A percentile compares a stretch with the other conserved stretches of the same genome.
Evolutionary conservation across 345 rosid species (phyloP).

Genomic region (Citrus maxima): DNA sequence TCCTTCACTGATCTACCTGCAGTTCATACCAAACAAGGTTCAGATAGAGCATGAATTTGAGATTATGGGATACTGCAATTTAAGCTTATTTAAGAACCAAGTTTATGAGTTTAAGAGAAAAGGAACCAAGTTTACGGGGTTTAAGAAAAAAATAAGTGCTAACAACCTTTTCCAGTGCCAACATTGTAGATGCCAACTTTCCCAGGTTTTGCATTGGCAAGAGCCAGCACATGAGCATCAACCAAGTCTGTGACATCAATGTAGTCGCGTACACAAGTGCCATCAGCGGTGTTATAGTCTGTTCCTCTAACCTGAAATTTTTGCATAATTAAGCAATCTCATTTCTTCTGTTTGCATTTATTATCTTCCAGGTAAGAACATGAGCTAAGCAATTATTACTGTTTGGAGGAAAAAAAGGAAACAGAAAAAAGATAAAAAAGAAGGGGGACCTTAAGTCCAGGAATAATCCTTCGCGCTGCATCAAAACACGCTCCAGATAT

Average conservation of each 20-base stretch:
- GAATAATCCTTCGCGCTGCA: conserved; percentile 61
- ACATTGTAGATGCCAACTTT: conserved; percentile 60
- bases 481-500: conserved; percentile 69
- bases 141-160: too few relatives aligned
- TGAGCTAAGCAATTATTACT: neutral
- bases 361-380: neutral
- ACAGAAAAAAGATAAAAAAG: neutral
- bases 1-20: conserved; percentile 65
- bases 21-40: conserved; percentile 2
- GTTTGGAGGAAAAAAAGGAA: neutral
- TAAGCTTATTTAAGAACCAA: too few relatives aligned
- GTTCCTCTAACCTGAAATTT: conserved; percentile 52
- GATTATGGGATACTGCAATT: neutral
- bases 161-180: conserved; percentile 55
- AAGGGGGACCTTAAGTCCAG: conserved; percentile 48
- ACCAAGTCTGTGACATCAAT: conserved; percentile 61
- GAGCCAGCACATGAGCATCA: conserved; percentile 65
- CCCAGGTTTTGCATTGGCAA: conserved; percentile 40
- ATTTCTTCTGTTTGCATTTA: neutral
- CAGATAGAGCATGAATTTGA: neutral
- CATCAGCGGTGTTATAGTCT: conserved; percentile 55
- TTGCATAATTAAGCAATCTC: neutral
- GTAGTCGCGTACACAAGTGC: conserved; percentile 55
- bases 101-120: too few relatives aligned
- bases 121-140: too few relatives aligned